Evolutionary conservation across 1,284 basidiomycete genomes (phyloP).

Genomic region (Ganoderma lingzhi): DNA sequence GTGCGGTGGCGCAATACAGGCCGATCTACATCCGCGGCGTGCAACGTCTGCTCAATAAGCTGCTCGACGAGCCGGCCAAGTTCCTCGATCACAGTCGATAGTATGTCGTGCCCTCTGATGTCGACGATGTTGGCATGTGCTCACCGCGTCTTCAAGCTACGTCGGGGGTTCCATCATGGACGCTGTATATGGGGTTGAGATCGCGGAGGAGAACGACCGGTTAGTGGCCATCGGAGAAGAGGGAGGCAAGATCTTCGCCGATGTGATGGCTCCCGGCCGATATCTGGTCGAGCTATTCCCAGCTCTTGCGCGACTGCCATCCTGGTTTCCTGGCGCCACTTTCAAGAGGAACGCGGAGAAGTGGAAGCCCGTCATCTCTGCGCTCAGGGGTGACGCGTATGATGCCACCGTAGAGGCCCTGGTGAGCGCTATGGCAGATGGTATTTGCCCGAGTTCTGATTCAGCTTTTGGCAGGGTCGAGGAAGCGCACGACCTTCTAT

Average conservation of each 20-base stretch:
- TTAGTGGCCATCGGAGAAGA: slow-evolving; percentile 27
- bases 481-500: slow-evolving; percentile 14
- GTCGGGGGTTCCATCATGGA: slow-evolving; percentile 21
- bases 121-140: background rate
- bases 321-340: slow-evolving; percentile 24
- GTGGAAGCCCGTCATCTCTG: slow-evolving; percentile 9
- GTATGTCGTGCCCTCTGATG: background rate
- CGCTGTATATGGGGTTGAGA: slow-evolving; percentile 19
- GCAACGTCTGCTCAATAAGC: slow-evolving; percentile 14
- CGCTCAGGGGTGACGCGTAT: slow-evolving; percentile 15
- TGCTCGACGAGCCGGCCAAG: slow-evolving; percentile 18
- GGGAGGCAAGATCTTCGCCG: slow-evolving; percentile 12
- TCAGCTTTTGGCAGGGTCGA: background rate
- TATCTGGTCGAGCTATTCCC: slow-evolving; percentile 26
- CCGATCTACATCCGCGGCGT: slow-evolving; percentile 19
- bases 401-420: slow-evolving; percentile 6
- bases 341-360: slow-evolving; percentile 18
- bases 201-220: slow-evolving; percentile 9
- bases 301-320: slow-evolving; percentile 13
- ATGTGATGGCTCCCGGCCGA: slow-evolving; percentile 19
- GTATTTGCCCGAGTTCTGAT: background rate
- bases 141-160: slow-evolving; percentile 1
- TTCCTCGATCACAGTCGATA: slow-evolving; percentile 15
- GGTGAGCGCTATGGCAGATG: background rate
- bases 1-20: slow-evolving; percentile 11